These are phyloP conservation scores for Yamadazyma kanchanaburiensis DNA, from an alignment of 1,139 yeast species.

Conservation along the genomic window DNA sequence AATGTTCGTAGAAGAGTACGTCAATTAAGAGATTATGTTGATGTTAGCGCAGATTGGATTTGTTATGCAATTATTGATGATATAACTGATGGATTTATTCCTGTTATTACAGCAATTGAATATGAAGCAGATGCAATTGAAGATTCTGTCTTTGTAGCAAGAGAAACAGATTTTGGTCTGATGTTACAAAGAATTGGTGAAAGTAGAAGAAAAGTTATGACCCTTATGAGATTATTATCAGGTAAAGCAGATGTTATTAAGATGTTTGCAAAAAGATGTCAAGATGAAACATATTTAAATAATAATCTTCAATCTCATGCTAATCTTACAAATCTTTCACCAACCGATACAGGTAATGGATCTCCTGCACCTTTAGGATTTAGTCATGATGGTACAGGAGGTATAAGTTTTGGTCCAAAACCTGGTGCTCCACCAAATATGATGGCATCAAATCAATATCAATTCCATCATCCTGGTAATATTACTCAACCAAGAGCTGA, in stretches of 20 bases:
- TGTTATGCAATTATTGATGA: constrained; percentile 93
- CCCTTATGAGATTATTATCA: constrained; percentile 80
- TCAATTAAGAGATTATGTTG: constrained; percentile 83
- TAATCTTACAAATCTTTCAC: constrained; percentile 8
- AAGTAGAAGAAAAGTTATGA: constrained; percentile 87
- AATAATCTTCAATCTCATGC: constrained; percentile 9
- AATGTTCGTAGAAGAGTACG: constrained; percentile 90
- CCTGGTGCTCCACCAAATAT: constrained; percentile 17
- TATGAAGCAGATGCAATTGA: constrained; percentile 91
- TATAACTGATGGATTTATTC: constrained; percentile 91
- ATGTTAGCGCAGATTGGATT: constrained; percentile 88
- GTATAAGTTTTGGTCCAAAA: constrained; percentile 19
- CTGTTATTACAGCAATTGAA: constrained; percentile 82
- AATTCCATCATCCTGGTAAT: constrained; percentile 13
- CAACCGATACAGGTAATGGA: constrained; percentile 8
- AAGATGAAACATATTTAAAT: constrained; percentile 50
- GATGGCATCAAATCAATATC: constrained; percentile 16
- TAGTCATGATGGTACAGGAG: constrained; percentile 15
- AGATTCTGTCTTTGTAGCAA: constrained; percentile 53
- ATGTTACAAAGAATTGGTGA: constrained; percentile 86
- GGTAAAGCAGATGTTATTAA: constrained; percentile 97
- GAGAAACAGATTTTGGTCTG: constrained; percentile 54
- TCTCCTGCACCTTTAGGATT: constrained; percentile 11
- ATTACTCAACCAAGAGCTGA: constrained; percentile 73
- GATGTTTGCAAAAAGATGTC: constrained; percentile 96